Evolutionary conservation across 2,329 filamentous ascomycete species (phyloP), one percentile per base, ranked within the genome.

Genomic region (Malbranchea zuffiana): DNA sequence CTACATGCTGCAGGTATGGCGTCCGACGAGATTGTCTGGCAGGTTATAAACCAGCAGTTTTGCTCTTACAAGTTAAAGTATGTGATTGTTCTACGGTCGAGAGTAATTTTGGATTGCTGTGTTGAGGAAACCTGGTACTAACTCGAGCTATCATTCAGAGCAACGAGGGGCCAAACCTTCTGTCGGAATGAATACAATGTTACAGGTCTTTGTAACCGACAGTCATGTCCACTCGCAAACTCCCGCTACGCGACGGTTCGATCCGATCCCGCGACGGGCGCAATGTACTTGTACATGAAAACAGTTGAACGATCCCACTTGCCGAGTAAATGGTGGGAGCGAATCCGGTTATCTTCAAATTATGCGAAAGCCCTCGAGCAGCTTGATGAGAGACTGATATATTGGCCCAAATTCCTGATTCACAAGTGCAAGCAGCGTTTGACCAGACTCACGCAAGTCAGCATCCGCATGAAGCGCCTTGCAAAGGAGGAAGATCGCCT

Each of bases 391-490:
- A 74, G 80, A 32, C 69, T 94, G 48, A 81, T 86, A 54, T 96
- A 94, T 71, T 96, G 86, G 68, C 87, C 88, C 38, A 93, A 94
- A 60, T 95, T 93, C 56, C 66, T 94, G 46, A 67, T 85, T 21
- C 86, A 94, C 67, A 94, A 92, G 65, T 90, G 85, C 70, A 98
- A 98, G 69, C 90, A 96, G 66, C 78, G 90, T 42, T 74, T 96
- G 29, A 96, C 90, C 6, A 71, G 90, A 32, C 59, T 98, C 53
- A 93, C 85, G 35, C 90, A 96, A 67, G 88, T 98, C 32, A 79
- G 80, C 40, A 90, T 94, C 47, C 65, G 74, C 32, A 74, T 71
- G 58, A 76, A 82, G 52, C 77, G 79, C 56, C 69, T 96, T 44
- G 84, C 83, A 19, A 85, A 80, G 54, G 88, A 95, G 66, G 85